phyloP scores from a whole-genome alignment of 768 basidiomycete species.

The Flagelloscypha sp. region DNA sequence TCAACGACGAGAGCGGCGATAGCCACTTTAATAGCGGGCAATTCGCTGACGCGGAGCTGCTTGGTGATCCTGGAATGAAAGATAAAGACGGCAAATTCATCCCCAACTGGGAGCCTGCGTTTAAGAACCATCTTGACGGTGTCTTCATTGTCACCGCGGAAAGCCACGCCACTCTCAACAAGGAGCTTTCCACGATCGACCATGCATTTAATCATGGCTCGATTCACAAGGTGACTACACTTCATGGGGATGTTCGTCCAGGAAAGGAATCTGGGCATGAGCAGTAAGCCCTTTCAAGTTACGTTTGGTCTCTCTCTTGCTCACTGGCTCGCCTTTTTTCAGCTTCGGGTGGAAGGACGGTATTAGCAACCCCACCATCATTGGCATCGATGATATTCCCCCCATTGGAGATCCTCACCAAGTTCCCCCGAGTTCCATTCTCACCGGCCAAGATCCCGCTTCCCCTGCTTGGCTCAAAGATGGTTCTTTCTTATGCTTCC shows the following conservation, averaged over 20 bases:
- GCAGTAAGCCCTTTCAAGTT: slow-evolving; percentile 22
- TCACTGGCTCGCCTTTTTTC: slow-evolving; percentile 2
- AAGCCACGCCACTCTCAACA: slow-evolving; percentile 26
- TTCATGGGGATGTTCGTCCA: slow-evolving; percentile 36
- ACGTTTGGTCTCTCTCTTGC: neutral
- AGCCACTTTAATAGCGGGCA: slow-evolving; percentile 34
- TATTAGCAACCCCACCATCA: slow-evolving; percentile 41
- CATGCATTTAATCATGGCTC: slow-evolving; percentile 32
- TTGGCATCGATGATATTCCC: slow-evolving; percentile 28
- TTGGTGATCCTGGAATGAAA: slow-evolving; percentile 29
- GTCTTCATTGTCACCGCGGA: slow-evolving; percentile 44
- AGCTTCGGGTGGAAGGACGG: slow-evolving; percentile 49
- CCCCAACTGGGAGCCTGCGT: slow-evolving; percentile 40
- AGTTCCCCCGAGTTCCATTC: slow-evolving; percentile 33
- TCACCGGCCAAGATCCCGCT: slow-evolving; percentile 39
- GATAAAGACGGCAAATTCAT: too few relatives aligned
- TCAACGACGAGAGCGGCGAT: slow-evolving; percentile 27
- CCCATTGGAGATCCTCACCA: slow-evolving; percentile 26
- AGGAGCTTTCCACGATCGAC: slow-evolving; percentile 20
- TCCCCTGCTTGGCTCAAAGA: slow-evolving; percentile 34
- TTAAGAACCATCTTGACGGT: slow-evolving; percentile 38
- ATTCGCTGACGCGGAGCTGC: slow-evolving; percentile 25
- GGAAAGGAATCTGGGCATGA: slow-evolving; percentile 36
- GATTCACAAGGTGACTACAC: slow-evolving; percentile 28
- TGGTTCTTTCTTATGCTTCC: slow-evolving; percentile 45